A percentile compares a stretch with the other conserved stretches of the same genome.
These are phyloP conservation scores for Alternaria gaisen DNA, from an alignment of 2,329 filamentous ascomycete genomes.

Conservation along the genomic window DNA sequence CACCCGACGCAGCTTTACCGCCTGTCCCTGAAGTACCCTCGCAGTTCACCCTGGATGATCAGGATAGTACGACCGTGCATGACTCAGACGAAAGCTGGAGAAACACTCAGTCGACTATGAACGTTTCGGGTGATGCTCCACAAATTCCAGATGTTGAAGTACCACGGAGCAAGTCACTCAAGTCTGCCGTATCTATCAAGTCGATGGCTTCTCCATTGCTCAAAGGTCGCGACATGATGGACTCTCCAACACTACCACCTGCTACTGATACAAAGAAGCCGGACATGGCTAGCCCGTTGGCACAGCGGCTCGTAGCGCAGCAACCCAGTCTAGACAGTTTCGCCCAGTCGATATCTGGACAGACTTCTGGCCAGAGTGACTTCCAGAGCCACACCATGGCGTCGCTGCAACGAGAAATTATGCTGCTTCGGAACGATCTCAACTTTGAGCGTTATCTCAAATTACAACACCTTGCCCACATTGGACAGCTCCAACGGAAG, in stretches of 20 bases:
- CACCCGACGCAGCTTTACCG: slow-evolving; percentile 57
- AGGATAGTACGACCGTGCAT: slow-evolving; percentile 39
- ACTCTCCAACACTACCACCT: slow-evolving; percentile 71
- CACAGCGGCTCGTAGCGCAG: slow-evolving; percentile 31
- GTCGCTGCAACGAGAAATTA: slow-evolving; percentile 74
- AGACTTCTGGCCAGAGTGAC: slow-evolving; percentile 37
- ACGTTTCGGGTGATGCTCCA: slow-evolving; percentile 32
- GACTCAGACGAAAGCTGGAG: slow-evolving; percentile 59
- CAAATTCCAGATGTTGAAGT: slow-evolving; percentile 35
- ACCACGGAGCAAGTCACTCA: slow-evolving; percentile 47
- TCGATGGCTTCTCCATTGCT: slow-evolving; percentile 57
- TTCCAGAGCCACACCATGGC: slow-evolving; percentile 50
- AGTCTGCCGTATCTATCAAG: slow-evolving; percentile 53
- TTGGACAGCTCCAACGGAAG: slow-evolving; percentile 77
- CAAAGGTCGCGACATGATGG: slow-evolving; percentile 55
- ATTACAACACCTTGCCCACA: slow-evolving; percentile 82
- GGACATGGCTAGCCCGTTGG: slow-evolving; percentile 26
- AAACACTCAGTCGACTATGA: slow-evolving; percentile 63
- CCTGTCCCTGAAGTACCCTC: slow-evolving; percentile 49
- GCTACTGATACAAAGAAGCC: slow-evolving; percentile 46
- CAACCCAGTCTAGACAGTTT: slow-evolving; percentile 49
- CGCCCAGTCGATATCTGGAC: slow-evolving; percentile 35
- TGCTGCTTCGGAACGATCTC: slow-evolving; percentile 79
- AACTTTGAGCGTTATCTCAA: slow-evolving; percentile 87
- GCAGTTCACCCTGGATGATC: slow-evolving; percentile 45